Percentiles rank a stretch among this genome's conserved stretches.
phyloP scores from a whole-genome alignment of 1,284 basidiomycete genomes.

The Heterobasidion irregulare region DNA sequence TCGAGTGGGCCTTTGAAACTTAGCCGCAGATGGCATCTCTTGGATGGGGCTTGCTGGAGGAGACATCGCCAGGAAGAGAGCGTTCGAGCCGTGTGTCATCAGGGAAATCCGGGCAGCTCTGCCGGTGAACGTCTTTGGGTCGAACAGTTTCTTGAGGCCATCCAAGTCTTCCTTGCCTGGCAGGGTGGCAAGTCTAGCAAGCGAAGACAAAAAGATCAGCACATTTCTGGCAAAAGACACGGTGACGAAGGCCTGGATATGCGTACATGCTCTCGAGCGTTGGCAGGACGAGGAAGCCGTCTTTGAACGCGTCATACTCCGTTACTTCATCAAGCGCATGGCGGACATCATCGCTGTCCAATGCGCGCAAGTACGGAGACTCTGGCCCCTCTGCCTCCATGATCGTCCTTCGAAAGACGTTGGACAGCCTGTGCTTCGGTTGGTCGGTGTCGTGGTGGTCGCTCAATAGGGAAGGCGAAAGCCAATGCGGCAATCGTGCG shows the following conservation, averaged over 20 bases:
- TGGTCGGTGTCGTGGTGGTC: conserved; percentile 6
- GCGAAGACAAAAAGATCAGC: conserved; percentile 2
- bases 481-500: conserved; percentile 23
- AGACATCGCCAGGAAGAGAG: conserved; percentile 17
- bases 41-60: conserved; percentile 5
- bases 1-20: background rate
- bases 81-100: conserved; percentile 22
- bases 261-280: conserved; percentile 26
- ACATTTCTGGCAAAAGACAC: background rate
- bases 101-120: conserved; percentile 23
- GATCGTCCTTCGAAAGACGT: conserved; percentile 18
- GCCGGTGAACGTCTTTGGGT: conserved; percentile 21
- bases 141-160: conserved; percentile 20
- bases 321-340: conserved; percentile 23
- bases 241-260: background rate
- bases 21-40: conserved; percentile 7
- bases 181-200: conserved; percentile 20
- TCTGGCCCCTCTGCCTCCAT: conserved; percentile 15
- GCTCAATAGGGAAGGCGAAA: conserved; percentile 18
- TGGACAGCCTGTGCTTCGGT: conserved; percentile 12
- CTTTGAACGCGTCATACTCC: conserved; percentile 24
- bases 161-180: conserved; percentile 24
- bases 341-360: conserved; percentile 21
- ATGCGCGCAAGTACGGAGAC: conserved; percentile 17
- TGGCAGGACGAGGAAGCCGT: conserved; percentile 25